Evolutionary conservation across 78 protist species (phyloP).

Genomic region (Dictyostelium citrinum): DNA sequence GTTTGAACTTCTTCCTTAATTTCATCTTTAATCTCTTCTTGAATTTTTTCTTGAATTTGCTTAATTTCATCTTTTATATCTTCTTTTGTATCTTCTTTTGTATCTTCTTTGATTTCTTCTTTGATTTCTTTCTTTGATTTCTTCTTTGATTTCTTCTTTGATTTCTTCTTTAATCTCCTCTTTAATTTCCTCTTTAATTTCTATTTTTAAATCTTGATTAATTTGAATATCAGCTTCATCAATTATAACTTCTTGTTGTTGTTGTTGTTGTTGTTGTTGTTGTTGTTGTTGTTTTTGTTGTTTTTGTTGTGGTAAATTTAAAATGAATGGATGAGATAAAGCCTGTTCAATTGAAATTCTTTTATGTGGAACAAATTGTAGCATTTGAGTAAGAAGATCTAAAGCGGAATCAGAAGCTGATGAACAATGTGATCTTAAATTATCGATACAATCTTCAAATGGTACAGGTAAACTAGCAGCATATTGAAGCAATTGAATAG

Average conservation of each 20-base stretch:
- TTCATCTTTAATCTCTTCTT: background rate
- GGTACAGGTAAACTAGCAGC: constrained; percentile 34
- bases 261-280: background rate
- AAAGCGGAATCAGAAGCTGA: background rate
- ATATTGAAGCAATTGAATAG: background rate
- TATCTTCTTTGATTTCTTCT: background rate
- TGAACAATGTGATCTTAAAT: constrained; percentile 14
- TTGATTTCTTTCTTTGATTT: background rate
- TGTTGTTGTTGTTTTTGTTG: background rate
- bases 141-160: background rate
- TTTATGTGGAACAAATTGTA: constrained; percentile 31
- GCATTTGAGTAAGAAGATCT: constrained; percentile 6
- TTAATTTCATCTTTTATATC: background rate
- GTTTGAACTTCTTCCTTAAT: background rate
- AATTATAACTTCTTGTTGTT: background rate
- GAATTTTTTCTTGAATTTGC: background rate
- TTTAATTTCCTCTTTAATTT: too few species aligned
- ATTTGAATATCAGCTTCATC: background rate
- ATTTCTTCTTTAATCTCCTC: background rate
- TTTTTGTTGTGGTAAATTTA: background rate
- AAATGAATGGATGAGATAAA: constrained; percentile 34
- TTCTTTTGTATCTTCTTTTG: background rate
- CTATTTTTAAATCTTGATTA: background rate
- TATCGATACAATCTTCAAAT: constrained; percentile 57
- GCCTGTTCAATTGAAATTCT: constrained; percentile 51